Percentiles rank a stretch among this genome's conserved stretches.
phyloP scores from a whole-genome alignment of 495 filamentous ascomycete species.

The Sabuloglossum arenarium region DNA sequence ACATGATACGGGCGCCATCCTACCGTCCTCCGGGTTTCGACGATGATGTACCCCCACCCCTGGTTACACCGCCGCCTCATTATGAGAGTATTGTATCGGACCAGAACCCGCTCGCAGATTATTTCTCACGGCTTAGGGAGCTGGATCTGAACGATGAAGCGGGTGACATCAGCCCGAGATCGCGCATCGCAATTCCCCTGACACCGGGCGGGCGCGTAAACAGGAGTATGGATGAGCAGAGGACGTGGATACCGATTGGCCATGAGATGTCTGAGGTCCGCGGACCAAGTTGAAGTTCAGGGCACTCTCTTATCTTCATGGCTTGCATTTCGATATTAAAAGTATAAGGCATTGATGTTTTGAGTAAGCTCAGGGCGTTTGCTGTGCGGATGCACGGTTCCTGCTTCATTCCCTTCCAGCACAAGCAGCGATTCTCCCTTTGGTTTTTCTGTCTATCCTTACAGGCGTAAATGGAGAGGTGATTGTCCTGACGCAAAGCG shows the following conservation, averaged over 20 bases:
- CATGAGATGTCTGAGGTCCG: too few relatives aligned
- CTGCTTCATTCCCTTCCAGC: too few relatives aligned
- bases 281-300: too few relatives aligned
- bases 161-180: constrained; percentile 26
- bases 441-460: too few relatives aligned
- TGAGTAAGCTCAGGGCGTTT: too few relatives aligned
- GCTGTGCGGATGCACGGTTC: too few relatives aligned
- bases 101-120: constrained; percentile 68
- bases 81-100: constrained; percentile 74
- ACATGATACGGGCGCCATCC: constrained; percentile 70
- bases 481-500: too few relatives aligned
- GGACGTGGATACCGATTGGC: constrained; percentile 21
- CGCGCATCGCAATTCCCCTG: constrained; percentile 41
- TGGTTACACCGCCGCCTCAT: constrained; percentile 70
- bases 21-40: constrained; percentile 86
- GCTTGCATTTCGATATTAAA: too few relatives aligned
- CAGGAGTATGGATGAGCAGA: constrained; percentile 39
- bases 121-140: constrained; percentile 44
- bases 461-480: too few relatives aligned
- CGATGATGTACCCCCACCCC: constrained; percentile 60
- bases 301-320: too few relatives aligned
- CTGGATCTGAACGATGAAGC: constrained; percentile 11
- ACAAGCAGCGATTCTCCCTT: too few relatives aligned
- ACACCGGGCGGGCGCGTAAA: constrained; percentile 49
- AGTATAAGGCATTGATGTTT: too few relatives aligned